Base-by-base conservation (phyloP, 208 protist genomes). In the Blastocrithidia nonstop region DNA sequence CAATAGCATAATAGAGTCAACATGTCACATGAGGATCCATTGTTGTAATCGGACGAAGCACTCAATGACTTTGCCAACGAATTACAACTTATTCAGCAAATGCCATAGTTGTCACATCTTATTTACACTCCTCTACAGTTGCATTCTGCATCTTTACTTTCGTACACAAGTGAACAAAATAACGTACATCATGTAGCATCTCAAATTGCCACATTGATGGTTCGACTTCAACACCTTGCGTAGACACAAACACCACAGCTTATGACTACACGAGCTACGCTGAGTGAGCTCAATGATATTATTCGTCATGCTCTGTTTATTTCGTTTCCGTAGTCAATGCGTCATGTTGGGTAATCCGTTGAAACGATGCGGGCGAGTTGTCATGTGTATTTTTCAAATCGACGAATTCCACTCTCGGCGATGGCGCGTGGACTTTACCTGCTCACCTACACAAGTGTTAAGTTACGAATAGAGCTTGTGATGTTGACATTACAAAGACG, bases 381-480 rank as follows among this genome's bases (percentile, higher is more conserved):
- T 32, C 46, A 27, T 29, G 15, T 15, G 43, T 26, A n/a, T 58
- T 57, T 32, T 45, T 38, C 26, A 19, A 41, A 22, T 64, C 59
- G 78, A 19, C 47, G 41, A 9, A 56, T 80, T 23, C 72, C 71
- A 15, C 44, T 72, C 2, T 59, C 59, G 23, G 58, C 53, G 8
- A 59, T 75, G 3, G 54, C 67, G 19, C 66, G 79, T 49, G 62
- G 60, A 0, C 59, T 82, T 29, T 62, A 74, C 51, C 45, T 48
- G 9, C 49, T 77, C 0, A 53, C 63, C 23, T 85, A 70, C 46
- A 67, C 76, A 13, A 78, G 70, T 37, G 60, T 67, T 19, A 76
- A 80, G 53, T 62, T 88, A 29, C 66, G 67, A 15, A 39, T 80
- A 11, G 78, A 88, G 56, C 47, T 76, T 38, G 54, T 71, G 43